Conservation (phyloP, 2,329 filamentous ascomycete species). For the Penicillium occitanis region DNA sequence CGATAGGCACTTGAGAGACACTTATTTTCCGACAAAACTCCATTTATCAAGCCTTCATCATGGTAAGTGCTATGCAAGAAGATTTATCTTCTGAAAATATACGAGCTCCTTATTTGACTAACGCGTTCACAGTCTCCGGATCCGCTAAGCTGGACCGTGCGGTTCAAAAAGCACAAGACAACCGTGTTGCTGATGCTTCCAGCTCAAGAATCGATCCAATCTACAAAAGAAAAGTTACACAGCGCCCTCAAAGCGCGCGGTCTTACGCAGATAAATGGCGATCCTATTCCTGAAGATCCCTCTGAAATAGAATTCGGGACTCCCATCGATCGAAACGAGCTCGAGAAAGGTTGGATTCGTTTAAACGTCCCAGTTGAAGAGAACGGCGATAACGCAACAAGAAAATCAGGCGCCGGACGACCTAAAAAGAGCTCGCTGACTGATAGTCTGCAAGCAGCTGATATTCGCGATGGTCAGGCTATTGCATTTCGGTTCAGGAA, state of each 20-base stretch:
- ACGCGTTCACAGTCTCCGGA: constrained; percentile 25
- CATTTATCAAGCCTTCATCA: constrained; percentile 9
- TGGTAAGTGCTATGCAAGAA: constrained; percentile 20
- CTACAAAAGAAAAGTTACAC: constrained; percentile 60
- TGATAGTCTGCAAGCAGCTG: constrained; percentile 29
- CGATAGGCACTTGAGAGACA: background rate
- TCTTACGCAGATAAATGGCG: constrained; percentile 40
- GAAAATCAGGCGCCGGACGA: constrained; percentile 27
- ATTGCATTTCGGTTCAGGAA: constrained; percentile 40
- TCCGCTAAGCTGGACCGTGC: constrained; percentile 62
- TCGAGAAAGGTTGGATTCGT: constrained; percentile 51
- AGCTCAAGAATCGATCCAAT: constrained; percentile 56
- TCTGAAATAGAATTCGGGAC: constrained; percentile 50
- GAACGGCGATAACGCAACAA: constrained; percentile 25
- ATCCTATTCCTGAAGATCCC: constrained; percentile 39
- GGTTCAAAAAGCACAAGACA: constrained; percentile 70
- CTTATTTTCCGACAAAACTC: background rate
- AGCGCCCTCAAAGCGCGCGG: constrained; percentile 52
- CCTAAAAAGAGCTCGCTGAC: constrained; percentile 27
- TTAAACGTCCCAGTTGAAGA: constrained; percentile 39
- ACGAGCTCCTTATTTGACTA: background rate
- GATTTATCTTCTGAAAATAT: background rate
- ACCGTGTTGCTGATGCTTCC: constrained; percentile 69
- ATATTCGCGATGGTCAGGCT: constrained; percentile 32
- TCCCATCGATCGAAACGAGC: constrained; percentile 49